Base-by-base conservation (phyloP, 495 filamentous ascomycete species). In the Poronia punctata region DNA sequence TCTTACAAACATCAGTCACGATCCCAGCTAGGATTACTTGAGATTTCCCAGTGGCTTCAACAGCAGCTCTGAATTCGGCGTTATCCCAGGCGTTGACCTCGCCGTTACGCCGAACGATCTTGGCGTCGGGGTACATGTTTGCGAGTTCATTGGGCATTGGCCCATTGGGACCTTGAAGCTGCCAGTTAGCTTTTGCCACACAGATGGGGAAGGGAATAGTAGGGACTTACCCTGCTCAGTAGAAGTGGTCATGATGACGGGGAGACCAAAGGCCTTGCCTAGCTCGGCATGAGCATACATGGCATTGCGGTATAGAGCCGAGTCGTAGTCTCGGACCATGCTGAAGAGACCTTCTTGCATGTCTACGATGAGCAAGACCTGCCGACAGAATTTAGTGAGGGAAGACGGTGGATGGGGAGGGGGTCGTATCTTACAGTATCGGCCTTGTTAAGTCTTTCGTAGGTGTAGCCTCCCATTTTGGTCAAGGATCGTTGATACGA, bases 1-100 rank as follows among this genome's bases (percentile, higher is more conserved):
- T 71, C 70, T 29, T 60, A 76, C 79, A 85, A 45, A 88, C 84
- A 54, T 89, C 83, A 0, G 84, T 88, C 0, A 76, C 74, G 41
- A 89, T 86, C 9, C 84, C 84, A 10, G 64, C 82, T 1, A 89
- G 46, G 54, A 89, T 83, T 43, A 88, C 63, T 54, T 89, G 84
- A 27, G 70, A 80, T 58, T 76, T 80, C 37, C 75, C 75, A 1
- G 79, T 73, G 3, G 80, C 79, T 25, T 60, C 55, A 35, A 89
- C 72, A 12, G 84, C 84, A 3, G 64, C 65, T 7, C 75, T 71
- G 69, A 88, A 86, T 0, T 84, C 78, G 3, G 66, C 35, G 49
- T 86, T 86, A 54, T 89, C 84, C 84, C 83, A 88, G 3, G 84
- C 84, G 47, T 88, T 71, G 48, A 88, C 84, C 50, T 88, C 83